These are phyloP conservation scores for Aspergillus nomiae DNA, from an alignment of 2,329 filamentous ascomycete species.

Conservation along the genomic window DNA sequence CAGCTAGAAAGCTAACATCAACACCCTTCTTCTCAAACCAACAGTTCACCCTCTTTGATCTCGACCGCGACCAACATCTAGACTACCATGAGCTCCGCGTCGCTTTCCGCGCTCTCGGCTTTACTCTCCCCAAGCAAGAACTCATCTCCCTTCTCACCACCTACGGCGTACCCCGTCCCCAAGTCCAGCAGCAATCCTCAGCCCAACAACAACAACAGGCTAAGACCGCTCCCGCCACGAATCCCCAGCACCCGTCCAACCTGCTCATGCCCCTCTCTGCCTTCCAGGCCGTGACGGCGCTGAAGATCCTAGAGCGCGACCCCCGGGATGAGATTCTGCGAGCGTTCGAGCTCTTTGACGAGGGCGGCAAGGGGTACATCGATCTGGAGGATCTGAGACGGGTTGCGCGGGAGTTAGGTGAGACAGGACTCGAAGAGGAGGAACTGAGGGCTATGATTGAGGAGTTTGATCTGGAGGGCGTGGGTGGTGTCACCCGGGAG, in stretches of 20 bases:
- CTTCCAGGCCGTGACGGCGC: constrained; percentile 76
- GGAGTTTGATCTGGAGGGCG: constrained; percentile 93
- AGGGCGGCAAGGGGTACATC: constrained; percentile 87
- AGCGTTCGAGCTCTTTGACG: constrained; percentile 92
- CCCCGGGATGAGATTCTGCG: constrained; percentile 88
- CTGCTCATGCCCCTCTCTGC: constrained; percentile 72
- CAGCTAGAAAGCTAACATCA: constrained; percentile 1
- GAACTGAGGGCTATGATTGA: constrained; percentile 96
- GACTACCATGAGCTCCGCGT: constrained; percentile 99
- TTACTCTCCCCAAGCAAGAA: constrained; percentile 84
- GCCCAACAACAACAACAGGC: constrained; percentile 41
- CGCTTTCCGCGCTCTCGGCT: constrained; percentile 91
- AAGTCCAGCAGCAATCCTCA: constrained; percentile 48
- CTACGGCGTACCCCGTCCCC: constrained; percentile 72
- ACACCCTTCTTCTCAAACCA: neutral
- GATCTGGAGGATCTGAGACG: constrained; percentile 83
- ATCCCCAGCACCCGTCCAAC: constrained; percentile 61
- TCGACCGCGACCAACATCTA: constrained; percentile 90
- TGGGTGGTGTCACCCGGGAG: constrained; percentile 70
- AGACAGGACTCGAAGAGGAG: constrained; percentile 82
- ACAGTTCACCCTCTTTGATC: constrained; percentile 92
- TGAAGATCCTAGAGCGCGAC: constrained; percentile 78
- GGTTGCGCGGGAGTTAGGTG: constrained; percentile 87
- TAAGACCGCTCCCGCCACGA: constrained; percentile 41
- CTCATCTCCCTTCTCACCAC: constrained; percentile 78